Percentiles rank a stretch among this genome's conserved stretches.
Evolutionary conservation across 345 rosid genomes (phyloP).

Genomic region (Brassica incana): DNA sequence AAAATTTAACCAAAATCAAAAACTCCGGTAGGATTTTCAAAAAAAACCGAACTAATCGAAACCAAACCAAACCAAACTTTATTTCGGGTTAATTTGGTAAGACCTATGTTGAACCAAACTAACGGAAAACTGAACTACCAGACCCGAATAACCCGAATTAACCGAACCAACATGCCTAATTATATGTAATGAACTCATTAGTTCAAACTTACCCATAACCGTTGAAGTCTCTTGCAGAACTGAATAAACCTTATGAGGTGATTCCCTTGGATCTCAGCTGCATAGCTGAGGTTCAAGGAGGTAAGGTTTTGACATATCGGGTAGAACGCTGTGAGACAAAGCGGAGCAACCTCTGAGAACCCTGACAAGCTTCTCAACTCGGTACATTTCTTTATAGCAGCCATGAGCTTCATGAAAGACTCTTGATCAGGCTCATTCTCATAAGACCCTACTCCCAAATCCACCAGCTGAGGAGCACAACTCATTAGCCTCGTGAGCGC

Average conservation of each 20-base stretch:
- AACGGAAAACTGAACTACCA: not conserved
- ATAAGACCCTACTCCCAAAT: slow-evolving; percentile 90
- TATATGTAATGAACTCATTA: not conserved
- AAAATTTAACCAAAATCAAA: not conserved
- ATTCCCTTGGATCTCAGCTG: slow-evolving; percentile 66
- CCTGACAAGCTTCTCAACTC: slow-evolving; percentile 82
- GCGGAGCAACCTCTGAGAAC: slow-evolving; percentile 73
- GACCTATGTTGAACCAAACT: not conserved
- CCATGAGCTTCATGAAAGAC: slow-evolving; percentile 47
- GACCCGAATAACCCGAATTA: not conserved
- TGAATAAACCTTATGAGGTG: slow-evolving; percentile 63
- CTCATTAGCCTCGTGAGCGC: slow-evolving; percentile 60
- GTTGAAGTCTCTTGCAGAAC: slow-evolving; percentile 70
- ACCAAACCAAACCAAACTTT: not conserved
- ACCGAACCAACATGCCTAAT: not conserved
- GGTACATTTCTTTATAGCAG: slow-evolving; percentile 51
- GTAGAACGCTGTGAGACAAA: slow-evolving; percentile 63
- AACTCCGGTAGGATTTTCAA: not conserved
- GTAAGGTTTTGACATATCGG: slow-evolving; percentile 59
- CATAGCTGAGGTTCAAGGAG: slow-evolving; percentile 84
- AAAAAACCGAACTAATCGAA: not conserved
- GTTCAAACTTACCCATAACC: slow-evolving; percentile 66
- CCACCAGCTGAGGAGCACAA: slow-evolving; percentile 70
- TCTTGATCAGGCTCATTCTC: slow-evolving; percentile 68
- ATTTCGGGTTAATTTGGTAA: not conserved